Evolutionary conservation across 352 stramenopile genomes (phyloP).

Genomic region (Globisporangium apiculatum): DNA sequence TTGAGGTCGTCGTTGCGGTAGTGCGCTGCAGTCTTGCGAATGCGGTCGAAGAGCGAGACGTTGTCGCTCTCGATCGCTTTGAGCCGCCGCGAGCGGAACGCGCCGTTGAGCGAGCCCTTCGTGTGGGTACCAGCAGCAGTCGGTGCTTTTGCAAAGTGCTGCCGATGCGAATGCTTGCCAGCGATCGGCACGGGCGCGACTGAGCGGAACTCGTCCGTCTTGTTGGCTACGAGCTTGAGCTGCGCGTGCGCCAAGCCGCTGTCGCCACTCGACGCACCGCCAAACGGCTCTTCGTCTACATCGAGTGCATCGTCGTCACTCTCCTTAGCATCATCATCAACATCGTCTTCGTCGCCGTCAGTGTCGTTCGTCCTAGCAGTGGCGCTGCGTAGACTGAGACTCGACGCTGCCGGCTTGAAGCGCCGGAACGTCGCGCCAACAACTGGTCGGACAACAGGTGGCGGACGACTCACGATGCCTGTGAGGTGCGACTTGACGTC

Average conservation of each 20-base stretch:
- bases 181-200: conserved; percentile 18
- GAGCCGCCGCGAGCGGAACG: conserved; percentile 41
- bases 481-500: conserved; percentile 56
- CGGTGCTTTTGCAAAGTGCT: neutral
- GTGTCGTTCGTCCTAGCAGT: neutral
- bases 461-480: conserved; percentile 12
- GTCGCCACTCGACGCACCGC: neutral
- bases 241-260: neutral
- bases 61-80: conserved; percentile 68
- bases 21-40: conserved; percentile 52
- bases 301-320: conserved; percentile 1
- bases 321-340: neutral
- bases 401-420: conserved; percentile 3
- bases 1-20: conserved; percentile 53
- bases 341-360: neutral
- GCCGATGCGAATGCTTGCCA: neutral
- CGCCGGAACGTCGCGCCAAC: conserved; percentile 2
- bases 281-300: neutral
- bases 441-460: conserved; percentile 1
- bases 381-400: neutral
- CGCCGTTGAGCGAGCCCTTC: conserved; percentile 35
- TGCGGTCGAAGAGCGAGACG: conserved; percentile 38
- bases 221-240: neutral
- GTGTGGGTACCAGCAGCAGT: neutral
- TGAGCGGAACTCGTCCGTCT: conserved; percentile 46